Evolutionary conservation across 2,329 filamentous ascomycete genomes (phyloP).

Genomic region (Cryphonectria nitschkei): DNA sequence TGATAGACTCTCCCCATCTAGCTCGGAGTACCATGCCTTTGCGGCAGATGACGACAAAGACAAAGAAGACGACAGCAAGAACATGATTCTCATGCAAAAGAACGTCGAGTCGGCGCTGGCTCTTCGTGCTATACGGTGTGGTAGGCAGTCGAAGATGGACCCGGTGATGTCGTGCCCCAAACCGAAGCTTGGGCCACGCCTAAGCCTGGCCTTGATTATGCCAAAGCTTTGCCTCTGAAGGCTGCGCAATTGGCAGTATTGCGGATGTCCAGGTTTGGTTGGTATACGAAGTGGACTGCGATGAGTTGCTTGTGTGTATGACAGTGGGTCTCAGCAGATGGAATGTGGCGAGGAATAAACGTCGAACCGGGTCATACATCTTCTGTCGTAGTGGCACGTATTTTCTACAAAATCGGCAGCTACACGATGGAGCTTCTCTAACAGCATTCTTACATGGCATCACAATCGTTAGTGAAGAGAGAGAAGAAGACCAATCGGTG

Average conservation of each 20-base stretch:
- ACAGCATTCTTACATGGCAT: slow-evolving; percentile 6
- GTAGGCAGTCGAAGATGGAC: neutral
- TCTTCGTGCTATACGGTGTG: neutral
- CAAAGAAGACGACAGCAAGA: neutral
- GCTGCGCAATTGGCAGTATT: neutral
- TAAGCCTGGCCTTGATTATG: neutral
- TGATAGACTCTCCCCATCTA: neutral
- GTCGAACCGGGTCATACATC: neutral
- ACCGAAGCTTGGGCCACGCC: neutral
- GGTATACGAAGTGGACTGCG: neutral
- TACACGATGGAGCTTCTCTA: neutral
- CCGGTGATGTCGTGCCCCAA: neutral
- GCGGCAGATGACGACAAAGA: neutral
- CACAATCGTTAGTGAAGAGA: neutral
- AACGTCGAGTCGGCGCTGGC: neutral
- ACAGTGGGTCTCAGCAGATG: neutral
- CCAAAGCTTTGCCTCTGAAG: neutral
- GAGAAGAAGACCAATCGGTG: neutral
- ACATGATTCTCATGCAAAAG: neutral
- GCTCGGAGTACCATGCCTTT: neutral
- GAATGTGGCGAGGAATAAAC: neutral
- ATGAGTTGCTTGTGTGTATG: neutral
- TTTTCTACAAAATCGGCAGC: neutral
- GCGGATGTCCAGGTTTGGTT: neutral
- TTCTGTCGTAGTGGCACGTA: neutral